Percentiles rank a stretch among this genome's conserved stretches.
Conservation (phyloP, 805 yeast genomes). For the Ascoidea asiatica region DNA sequence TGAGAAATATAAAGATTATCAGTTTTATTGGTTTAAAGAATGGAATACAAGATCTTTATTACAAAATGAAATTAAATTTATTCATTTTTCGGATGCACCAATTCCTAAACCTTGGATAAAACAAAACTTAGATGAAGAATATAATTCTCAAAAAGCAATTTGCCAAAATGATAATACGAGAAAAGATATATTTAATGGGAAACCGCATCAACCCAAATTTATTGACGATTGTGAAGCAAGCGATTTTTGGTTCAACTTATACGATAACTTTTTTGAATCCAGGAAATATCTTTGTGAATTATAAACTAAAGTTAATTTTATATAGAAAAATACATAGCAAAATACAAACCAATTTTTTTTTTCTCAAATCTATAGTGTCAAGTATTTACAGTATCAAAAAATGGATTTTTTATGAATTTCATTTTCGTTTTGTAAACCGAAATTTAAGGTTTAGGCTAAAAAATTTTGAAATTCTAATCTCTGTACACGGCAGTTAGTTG, state of each 20-base stretch:
- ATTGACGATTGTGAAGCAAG: slow-evolving; percentile 20
- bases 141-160: slow-evolving; percentile 16
- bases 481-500: too few relatives aligned
- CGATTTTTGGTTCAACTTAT: slow-evolving; percentile 19
- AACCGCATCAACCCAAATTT: slow-evolving; percentile 14
- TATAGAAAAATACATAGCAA: too few relatives aligned
- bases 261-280: slow-evolving; percentile 16
- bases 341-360: too few relatives aligned
- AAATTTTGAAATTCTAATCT: too few relatives aligned
- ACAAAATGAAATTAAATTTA: slow-evolving; percentile 24
- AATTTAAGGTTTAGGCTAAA: too few relatives aligned
- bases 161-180: slow-evolving; percentile 15
- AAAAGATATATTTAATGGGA: slow-evolving; percentile 1
- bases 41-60: slow-evolving; percentile 16
- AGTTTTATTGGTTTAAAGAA: slow-evolving; percentile 9
- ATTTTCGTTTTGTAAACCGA: too few relatives aligned
- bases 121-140: slow-evolving; percentile 14
- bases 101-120: slow-evolving; percentile 51
- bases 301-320: too few relatives aligned
- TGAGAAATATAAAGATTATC: neutral
- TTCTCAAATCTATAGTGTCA: too few relatives aligned
- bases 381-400: too few relatives aligned
- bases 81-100: slow-evolving; percentile 59
- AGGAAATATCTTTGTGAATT: too few relatives aligned
- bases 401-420: too few relatives aligned